phyloP scores from a whole-genome alignment of 208 protist species.

The Trichomonas gallinae region DNA sequence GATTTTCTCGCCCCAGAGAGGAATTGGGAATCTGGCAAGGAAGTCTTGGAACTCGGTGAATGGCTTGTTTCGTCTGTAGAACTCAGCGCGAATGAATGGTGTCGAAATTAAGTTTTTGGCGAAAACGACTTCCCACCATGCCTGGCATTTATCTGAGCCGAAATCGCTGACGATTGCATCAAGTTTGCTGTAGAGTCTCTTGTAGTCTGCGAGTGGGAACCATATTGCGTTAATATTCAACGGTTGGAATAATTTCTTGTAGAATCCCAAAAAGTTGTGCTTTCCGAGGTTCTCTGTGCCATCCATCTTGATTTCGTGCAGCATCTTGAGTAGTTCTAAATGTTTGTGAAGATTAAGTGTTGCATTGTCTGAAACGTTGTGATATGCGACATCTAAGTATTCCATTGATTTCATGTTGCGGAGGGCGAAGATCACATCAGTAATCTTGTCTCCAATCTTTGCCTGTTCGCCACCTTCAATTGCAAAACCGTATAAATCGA shows the following conservation, averaged over 20 bases:
- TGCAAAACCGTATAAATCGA: background rate
- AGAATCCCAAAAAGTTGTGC: background rate
- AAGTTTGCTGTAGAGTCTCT: background rate
- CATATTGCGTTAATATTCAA: background rate
- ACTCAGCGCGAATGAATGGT: background rate
- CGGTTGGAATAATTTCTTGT: background rate
- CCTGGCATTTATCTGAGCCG: background rate
- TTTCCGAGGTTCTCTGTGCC: background rate
- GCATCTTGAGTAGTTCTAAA: background rate
- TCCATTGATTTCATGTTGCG: background rate
- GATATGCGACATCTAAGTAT: background rate
- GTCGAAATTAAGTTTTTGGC: background rate
- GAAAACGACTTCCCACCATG: background rate
- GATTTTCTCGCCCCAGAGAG: background rate
- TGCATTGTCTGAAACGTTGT: background rate
- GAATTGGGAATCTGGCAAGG: background rate
- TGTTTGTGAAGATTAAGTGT: background rate
- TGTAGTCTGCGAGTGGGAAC: background rate
- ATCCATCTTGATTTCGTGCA: background rate
- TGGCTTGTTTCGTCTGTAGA: background rate
- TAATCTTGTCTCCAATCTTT: background rate
- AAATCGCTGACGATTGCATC: background rate
- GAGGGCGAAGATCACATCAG: background rate
- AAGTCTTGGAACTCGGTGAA: background rate
- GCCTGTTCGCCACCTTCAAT: background rate